These are phyloP conservation scores for Catunica adiposa DNA, from an alignment of 2,329 filamentous ascomycete genomes.

Conservation along the genomic window DNA sequence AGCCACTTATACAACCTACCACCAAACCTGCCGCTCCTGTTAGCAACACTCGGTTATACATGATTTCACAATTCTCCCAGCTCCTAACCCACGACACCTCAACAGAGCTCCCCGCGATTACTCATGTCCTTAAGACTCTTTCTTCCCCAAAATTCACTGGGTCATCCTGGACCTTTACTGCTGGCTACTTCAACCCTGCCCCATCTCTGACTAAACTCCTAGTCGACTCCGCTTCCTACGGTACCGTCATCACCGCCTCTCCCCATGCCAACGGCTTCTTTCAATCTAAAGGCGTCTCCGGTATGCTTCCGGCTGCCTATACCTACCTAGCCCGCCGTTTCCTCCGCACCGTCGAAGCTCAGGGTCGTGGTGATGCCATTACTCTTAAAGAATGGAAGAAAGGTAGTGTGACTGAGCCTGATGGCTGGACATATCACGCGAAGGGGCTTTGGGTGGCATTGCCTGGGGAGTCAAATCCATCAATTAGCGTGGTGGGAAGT, in stretches of 20 bases:
- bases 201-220: slow-evolving; percentile 66
- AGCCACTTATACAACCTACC: slow-evolving; percentile 41
- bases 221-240: slow-evolving; percentile 54
- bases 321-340: slow-evolving; percentile 76
- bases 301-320: slow-evolving; percentile 81
- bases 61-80: slow-evolving; percentile 75
- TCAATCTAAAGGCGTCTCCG: slow-evolving; percentile 70
- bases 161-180: slow-evolving; percentile 87
- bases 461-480: slow-evolving; percentile 46
- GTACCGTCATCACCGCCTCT: slow-evolving; percentile 80
- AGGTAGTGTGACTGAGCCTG: slow-evolving; percentile 64
- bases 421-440: slow-evolving; percentile 93
- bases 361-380: slow-evolving; percentile 39
- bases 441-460: slow-evolving; percentile 88
- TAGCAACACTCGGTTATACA: slow-evolving; percentile 59
- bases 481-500: slow-evolving; percentile 71
- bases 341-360: slow-evolving; percentile 38
- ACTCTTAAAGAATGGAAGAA: slow-evolving; percentile 73
- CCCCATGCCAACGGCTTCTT: slow-evolving; percentile 95
- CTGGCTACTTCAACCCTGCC: slow-evolving; percentile 96
- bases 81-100: slow-evolving; percentile 64
- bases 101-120: slow-evolving; percentile 74
- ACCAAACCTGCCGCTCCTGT: slow-evolving; percentile 16
- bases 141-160: slow-evolving; percentile 44
- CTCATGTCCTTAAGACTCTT: slow-evolving; percentile 53